These are phyloP conservation scores for Cutaneotrichosporon sp. DNA, from an alignment of 1,284 basidiomycete species.

Conservation along the genomic window DNA sequence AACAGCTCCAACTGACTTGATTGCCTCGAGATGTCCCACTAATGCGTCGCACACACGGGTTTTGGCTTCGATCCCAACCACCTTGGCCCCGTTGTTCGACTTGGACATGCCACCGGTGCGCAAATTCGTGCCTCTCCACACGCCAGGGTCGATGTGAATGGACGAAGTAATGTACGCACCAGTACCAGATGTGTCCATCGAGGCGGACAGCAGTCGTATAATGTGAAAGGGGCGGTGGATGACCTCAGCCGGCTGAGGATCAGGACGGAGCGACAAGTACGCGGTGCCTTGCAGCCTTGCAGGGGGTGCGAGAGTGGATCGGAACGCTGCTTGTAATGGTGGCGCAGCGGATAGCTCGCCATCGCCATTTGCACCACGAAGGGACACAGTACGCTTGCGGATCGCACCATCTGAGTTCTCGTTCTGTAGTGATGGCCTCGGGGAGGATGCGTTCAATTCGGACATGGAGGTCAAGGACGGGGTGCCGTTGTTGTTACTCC, in stretches of 20 bases:
- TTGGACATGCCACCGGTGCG: constrained; percentile 48
- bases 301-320: constrained; percentile 16
- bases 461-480: constrained; percentile 16
- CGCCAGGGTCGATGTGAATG: constrained; percentile 78
- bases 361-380: constrained; percentile 7
- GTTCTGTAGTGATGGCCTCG: constrained; percentile 2
- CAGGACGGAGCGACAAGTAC: constrained; percentile 33
- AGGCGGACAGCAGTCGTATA: constrained; percentile 70
- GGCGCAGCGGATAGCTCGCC: not conserved
- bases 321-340: constrained; percentile 7
- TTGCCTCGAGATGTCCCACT: constrained; percentile 25
- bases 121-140: constrained; percentile 58
- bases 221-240: constrained; percentile 83
- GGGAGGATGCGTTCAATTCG: constrained; percentile 13
- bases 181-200: constrained; percentile 68
- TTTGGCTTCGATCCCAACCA: constrained; percentile 35
- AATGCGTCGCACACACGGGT: constrained; percentile 29
- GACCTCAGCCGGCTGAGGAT: constrained; percentile 59
- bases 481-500: constrained; percentile 17
- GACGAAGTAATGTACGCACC: constrained; percentile 84
- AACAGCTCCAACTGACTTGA: constrained; percentile 50
- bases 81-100: constrained; percentile 58
- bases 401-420: constrained; percentile 7
- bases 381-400: constrained; percentile 5
- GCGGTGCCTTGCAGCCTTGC: constrained; percentile 16